These are phyloP conservation scores for Ustilago hordei DNA, from an alignment of 1,284 basidiomycete species.

Conservation along the genomic window DNA sequence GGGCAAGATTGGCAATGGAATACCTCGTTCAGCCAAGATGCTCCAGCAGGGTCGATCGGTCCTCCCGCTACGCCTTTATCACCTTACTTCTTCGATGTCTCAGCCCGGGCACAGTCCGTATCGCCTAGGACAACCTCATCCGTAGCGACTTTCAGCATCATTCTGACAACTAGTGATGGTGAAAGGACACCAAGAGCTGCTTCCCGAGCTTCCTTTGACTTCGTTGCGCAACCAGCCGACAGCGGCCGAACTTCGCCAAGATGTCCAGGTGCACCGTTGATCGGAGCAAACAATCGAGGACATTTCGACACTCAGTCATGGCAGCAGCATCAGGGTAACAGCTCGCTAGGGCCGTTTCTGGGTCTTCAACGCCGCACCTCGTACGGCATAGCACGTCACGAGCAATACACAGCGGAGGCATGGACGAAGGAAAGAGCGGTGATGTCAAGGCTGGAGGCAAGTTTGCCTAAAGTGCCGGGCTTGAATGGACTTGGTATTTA, in stretches of 20 bases:
- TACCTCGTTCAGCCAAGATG: slow-evolving; percentile 18
- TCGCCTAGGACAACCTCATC: slow-evolving; percentile 21
- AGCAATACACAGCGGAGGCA: neutral
- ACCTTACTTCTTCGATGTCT: slow-evolving; percentile 30
- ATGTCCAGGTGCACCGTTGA: slow-evolving; percentile 42
- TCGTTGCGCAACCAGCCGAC: neutral
- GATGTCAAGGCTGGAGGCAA: slow-evolving; percentile 19
- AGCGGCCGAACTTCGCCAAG: slow-evolving; percentile 3
- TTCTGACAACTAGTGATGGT: slow-evolving; percentile 13
- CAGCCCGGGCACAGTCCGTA: neutral
- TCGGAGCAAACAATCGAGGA: slow-evolving; percentile 19
- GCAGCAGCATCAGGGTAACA: slow-evolving; percentile 8
- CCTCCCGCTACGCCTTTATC: slow-evolving; percentile 40
- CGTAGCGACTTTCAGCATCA: neutral
- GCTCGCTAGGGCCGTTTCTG: slow-evolving; percentile 24
- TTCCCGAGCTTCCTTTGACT: slow-evolving; percentile 19
- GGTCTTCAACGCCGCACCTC: neutral
- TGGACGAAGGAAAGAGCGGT: slow-evolving; percentile 17
- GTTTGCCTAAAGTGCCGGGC: slow-evolving; percentile 25
- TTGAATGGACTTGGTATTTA: slow-evolving; percentile 40
- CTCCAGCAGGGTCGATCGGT: slow-evolving; percentile 20
- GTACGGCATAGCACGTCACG: neutral
- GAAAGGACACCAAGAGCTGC: slow-evolving; percentile 33
- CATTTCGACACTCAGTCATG: slow-evolving; percentile 30
- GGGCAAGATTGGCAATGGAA: slow-evolving; percentile 20